Base-by-base conservation (phyloP, 1,139 yeast genomes). In the Debaryomycetaceae sp. region DNA sequence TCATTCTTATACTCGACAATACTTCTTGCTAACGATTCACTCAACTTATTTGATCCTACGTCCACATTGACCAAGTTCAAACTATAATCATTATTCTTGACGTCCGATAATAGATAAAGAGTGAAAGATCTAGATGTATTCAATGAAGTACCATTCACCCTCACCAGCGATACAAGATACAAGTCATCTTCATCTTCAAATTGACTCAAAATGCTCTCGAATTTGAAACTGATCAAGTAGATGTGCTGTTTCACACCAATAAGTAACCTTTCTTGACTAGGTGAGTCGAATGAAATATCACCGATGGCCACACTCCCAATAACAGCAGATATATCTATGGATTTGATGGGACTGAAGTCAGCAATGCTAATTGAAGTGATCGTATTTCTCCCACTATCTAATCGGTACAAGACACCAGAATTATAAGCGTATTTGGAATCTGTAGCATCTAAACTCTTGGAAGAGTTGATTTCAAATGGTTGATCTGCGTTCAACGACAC, bases 11-110 rank as follows among this genome's bases (percentile, higher is more conserved):
- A 47, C 24, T 47, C 50, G 33, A 56, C 53, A 36, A 82, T 69
- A 24, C 87, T 81, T 57, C 81, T 83, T 23, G 95, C 93, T 40
- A 88, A 62, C 31, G 89, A 82, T 54, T 87, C 93, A 49, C 81
- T 76, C 50, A 89, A 71, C 41, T 81, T 81, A 51, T 91, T 90
- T 36, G 78, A 65, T 2, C 95, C 95, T 14, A 83, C 80, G 50
- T 83, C 81, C 33, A 86, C 73, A 42, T 82, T 78, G 45, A 73
- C 63, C 40, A 73, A 64, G 51, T 75, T 72, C 49, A 78, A 63
- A 44, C 69, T 66, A 31, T 75, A 67, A 43, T 68, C 68, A 43
- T 76, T 75, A 49, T 75, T 75, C 51, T 69, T 73, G 17, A 62
- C 55, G 47, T 75, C 74, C 46, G 66, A 64, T 46, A 72, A 64